Percentiles rank a stretch among this genome's conserved stretches.
Conservation (phyloP, 371 early-diverging fungal species). For the Apophysomyces trapeziformis region DNA sequence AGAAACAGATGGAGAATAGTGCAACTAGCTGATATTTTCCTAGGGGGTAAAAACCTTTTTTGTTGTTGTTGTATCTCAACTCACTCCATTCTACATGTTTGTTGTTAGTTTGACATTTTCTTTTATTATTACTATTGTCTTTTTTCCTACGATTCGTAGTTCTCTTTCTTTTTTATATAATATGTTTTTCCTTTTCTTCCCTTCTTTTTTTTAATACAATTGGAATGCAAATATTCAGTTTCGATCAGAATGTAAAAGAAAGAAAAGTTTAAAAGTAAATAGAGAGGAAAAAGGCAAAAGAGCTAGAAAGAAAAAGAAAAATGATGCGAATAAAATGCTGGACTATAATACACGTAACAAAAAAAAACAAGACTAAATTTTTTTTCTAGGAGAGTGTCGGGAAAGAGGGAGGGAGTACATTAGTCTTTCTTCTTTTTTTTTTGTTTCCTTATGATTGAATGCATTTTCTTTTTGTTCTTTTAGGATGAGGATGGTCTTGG, state of each 20-base stretch:
- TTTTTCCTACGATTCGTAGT: no score
- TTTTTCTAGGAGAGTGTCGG: background rate
- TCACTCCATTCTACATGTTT: background rate
- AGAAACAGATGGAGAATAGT: no score
- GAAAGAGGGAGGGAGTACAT: background rate
- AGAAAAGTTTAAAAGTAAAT: background rate
- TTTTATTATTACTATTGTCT: background rate
- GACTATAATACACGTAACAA: background rate
- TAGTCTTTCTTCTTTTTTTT: no score
- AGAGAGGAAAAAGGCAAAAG: background rate
- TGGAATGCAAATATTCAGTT: constrained; percentile 7
- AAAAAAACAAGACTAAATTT: background rate
- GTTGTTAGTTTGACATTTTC: background rate
- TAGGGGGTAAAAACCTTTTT: constrained; percentile 3
- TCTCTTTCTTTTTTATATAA: background rate
- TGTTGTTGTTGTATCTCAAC: no score
- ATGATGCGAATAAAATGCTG: background rate
- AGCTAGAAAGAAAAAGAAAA: constrained; percentile 6
- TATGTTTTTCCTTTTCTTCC: background rate
- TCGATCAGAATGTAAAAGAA: constrained; percentile 2
- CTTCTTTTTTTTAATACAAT: background rate
- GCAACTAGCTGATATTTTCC: background rate
- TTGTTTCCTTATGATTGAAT: background rate
- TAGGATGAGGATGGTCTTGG: constrained; percentile 12
- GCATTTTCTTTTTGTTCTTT: background rate